Evolutionary conservation across 805 yeast species (phyloP).

Genomic region (Schwanniomyces pseudopolymorphus): DNA sequence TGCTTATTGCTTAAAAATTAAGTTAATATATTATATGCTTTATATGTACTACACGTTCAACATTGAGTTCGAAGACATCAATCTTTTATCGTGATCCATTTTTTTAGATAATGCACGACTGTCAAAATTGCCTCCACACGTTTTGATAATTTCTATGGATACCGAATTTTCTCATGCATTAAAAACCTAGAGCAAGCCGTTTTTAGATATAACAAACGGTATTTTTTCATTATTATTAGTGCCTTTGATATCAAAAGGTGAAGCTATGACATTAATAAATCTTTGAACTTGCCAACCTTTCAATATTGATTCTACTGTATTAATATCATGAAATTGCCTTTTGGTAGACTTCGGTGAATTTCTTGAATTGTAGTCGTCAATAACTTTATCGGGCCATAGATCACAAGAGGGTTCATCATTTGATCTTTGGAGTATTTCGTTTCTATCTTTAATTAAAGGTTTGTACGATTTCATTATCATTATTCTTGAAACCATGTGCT

Average conservation of each 20-base stretch:
- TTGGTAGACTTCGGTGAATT: neutral
- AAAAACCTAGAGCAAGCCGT: constrained; percentile 15
- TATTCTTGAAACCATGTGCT: constrained; percentile 22
- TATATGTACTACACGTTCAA: neutral
- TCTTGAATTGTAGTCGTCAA: neutral
- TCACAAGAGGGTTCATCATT: neutral
- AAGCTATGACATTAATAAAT: constrained; percentile 19
- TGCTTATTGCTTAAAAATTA: neutral
- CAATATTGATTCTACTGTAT: constrained; percentile 9
- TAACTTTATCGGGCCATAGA: neutral
- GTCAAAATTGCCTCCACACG: constrained; percentile 1
- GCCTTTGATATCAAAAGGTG: constrained; percentile 7
- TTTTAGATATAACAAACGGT: constrained; percentile 15
- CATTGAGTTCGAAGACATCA: neutral
- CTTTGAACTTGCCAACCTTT: constrained; percentile 28
- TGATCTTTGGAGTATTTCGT: neutral
- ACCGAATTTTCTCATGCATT: neutral
- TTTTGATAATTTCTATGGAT: constrained; percentile 4
- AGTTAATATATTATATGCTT: neutral
- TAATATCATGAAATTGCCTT: neutral
- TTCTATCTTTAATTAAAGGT: constrained; percentile 16
- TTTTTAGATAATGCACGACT: constrained; percentile 8
- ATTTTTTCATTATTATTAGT: constrained; percentile 10
- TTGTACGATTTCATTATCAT: constrained; percentile 28
- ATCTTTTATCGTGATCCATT: neutral